These are phyloP conservation scores for Theobroma grandiflorum DNA, from an alignment of 441 rosid species.

Conservation along the genomic window DNA sequence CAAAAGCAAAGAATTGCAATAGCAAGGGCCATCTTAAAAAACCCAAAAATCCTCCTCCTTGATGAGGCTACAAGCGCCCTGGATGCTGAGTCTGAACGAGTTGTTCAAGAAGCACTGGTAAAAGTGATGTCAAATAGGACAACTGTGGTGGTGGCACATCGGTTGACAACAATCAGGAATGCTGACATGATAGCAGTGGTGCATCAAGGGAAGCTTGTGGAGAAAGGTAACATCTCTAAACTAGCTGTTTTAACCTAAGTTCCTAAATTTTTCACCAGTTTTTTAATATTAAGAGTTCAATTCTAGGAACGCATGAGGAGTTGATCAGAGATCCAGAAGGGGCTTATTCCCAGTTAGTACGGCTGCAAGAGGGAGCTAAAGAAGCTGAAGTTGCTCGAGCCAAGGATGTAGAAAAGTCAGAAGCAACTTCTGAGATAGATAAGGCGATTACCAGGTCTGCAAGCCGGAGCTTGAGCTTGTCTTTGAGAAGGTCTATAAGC, in stretches of 20 bases:
- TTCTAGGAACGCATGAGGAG: constrained; percentile 64
- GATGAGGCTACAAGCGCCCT: constrained; percentile 80
- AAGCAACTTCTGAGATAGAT: constrained; percentile 29
- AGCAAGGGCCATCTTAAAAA: constrained; percentile 67
- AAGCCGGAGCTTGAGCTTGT: constrained; percentile 38
- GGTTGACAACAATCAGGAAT: constrained; percentile 69
- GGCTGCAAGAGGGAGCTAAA: constrained; percentile 64
- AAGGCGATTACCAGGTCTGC: constrained; percentile 32
- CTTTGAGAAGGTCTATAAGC: constrained; percentile 53
- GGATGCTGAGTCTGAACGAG: constrained; percentile 75
- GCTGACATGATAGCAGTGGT: constrained; percentile 74
- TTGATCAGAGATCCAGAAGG: constrained; percentile 65
- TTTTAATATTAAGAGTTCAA: not conserved
- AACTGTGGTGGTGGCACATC: constrained; percentile 83
- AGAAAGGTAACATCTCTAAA: constrained; percentile 55
- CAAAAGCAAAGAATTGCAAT: constrained; percentile 78
- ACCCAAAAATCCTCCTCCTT: constrained; percentile 66
- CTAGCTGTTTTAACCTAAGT: not conserved
- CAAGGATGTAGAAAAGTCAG: constrained; percentile 27
- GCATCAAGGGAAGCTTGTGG: constrained; percentile 67
- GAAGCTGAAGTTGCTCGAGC: constrained; percentile 30
- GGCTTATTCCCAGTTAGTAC: constrained; percentile 65
- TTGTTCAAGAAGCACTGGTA: constrained; percentile 75
- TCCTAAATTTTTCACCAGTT: not conserved
- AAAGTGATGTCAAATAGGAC: constrained; percentile 68